Evolutionary conservation across 345 rosid species (phyloP).

Genomic region (Linum usitatissimum): DNA sequence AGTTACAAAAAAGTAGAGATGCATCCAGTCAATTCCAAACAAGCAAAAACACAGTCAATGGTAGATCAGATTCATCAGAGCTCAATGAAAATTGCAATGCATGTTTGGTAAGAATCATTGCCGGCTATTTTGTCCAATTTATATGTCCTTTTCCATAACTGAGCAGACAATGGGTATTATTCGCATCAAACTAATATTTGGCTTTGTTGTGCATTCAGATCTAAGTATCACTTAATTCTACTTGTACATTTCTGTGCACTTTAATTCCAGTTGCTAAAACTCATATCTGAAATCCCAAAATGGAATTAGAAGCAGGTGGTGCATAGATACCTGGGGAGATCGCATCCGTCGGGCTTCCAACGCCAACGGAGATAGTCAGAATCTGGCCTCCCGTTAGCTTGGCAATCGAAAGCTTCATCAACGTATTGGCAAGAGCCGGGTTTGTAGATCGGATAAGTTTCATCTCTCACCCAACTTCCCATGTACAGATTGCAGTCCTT

Average conservation of each 20-base stretch:
- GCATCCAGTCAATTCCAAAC: neutral
- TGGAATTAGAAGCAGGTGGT: neutral
- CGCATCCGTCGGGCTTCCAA: constrained; percentile 90
- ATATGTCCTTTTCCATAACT: neutral
- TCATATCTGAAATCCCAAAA: too few species aligned
- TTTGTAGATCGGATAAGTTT: constrained; percentile 50
- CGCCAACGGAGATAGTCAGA: constrained; percentile 63
- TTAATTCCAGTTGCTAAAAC: neutral
- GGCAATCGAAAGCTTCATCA: constrained; percentile 86
- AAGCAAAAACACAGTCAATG: neutral
- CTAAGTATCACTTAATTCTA: neutral
- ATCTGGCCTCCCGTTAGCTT: constrained; percentile 63
- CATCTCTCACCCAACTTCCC: constrained; percentile 74
- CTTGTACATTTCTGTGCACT: neutral
- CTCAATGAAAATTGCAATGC: neutral
- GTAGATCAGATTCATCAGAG: neutral
- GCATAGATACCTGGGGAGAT: constrained; percentile 80
- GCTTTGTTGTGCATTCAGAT: neutral
- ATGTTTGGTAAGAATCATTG: neutral
- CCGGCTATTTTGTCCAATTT: neutral
- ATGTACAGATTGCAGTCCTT: constrained; percentile 55
- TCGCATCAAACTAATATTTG: too few species aligned
- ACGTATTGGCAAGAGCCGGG: constrained; percentile 88
- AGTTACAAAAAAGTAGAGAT: neutral
- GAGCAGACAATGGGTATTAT: too few species aligned